A percentile compares a stretch with the other conserved stretches of the same genome.
Evolutionary conservation across 176 grass and related monocot genomes (phyloP).

Genomic region (Carex cristatella): DNA sequence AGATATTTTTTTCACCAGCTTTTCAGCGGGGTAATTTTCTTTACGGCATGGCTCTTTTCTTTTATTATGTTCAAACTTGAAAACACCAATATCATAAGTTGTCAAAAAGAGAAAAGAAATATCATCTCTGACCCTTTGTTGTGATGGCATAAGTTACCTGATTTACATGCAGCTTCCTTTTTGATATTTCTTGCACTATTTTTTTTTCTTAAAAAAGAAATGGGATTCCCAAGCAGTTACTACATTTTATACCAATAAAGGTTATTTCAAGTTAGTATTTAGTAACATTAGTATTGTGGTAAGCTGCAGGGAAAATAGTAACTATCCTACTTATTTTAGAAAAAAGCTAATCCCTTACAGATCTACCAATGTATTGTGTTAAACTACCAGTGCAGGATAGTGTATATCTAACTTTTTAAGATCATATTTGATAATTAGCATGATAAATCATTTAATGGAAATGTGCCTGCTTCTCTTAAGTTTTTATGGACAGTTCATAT

Average conservation of each 20-base stretch:
- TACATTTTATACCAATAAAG: not conserved
- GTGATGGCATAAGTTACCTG: not conserved
- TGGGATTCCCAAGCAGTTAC: not conserved
- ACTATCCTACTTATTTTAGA: not conserved
- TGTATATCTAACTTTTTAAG: not conserved
- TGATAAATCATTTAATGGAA: not conserved
- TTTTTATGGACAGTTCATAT: not conserved
- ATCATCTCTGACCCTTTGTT: not conserved
- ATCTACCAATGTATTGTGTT: not conserved
- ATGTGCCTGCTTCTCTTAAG: not conserved
- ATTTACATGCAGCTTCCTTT: not conserved
- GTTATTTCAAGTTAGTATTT: not conserved
- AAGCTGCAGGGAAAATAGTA: not conserved
- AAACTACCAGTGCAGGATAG: not conserved
- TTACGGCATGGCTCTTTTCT: not conserved
- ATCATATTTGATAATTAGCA: too few relatives aligned
- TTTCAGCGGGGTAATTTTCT: conserved; percentile 70
- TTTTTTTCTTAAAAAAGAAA: conserved; percentile 15
- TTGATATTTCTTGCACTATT: not conserved
- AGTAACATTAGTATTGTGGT: not conserved
- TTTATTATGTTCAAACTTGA: conserved; percentile 7
- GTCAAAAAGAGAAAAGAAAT: not conserved
- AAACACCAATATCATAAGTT: conserved; percentile 4
- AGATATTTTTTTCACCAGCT: conserved; percentile 67
- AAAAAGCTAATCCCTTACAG: not conserved